Evolutionary conservation across 2,329 filamentous ascomycete genomes (phyloP), one percentile per base, ranked within the genome.

Genomic region (Fusarium virguliforme): DNA sequence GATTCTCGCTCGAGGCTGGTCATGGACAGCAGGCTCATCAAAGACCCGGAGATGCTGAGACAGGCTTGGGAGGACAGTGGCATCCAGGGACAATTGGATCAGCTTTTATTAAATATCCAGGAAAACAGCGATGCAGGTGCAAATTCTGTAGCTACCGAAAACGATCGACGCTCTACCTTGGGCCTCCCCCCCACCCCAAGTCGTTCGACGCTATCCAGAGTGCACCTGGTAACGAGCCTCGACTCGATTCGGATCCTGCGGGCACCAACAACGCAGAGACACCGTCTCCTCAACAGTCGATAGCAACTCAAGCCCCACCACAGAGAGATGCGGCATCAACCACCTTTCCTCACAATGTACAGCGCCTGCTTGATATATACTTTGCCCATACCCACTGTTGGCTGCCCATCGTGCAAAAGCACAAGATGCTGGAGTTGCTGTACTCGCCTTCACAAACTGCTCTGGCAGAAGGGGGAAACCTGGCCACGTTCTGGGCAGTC

Each of bases 361-460:
- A 38, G 51, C 30, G 51, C 30, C 51, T 55, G n/a, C 34, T 55
- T 1, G 51, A 55, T 26, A 35, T 55, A 26, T 37, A 55, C 51
- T 55, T 55, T 38, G 30, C 51, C 28, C 34, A 55, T 13, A 55
- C 51, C 15, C 28, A 55, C 26, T 37, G 51, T 26, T 55, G 51
- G 51, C 32, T 55, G 6, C 51, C 51, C 7, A 35, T 55, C n/a
- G 51, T 55, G n/a, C 32, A 55, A 37, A 55, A 55, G 15, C 51
- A 55, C 32, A 55, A 55, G 51, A 37, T 55, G 51, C 22, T 55
- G 7, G 32, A 55, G 51, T 35, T 55, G 8, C 51, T 55, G n/a
- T 13, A 37, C 51, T 55, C 51, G 32, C 51, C 51, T 37, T 38
- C 22, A 26, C 32, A 22, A 15, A 38, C 18, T n/a, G 22, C 51